Base-by-base conservation (phyloP, 2,329 filamentous ascomycete species). In the Rugonectria rugulosa region DNA sequence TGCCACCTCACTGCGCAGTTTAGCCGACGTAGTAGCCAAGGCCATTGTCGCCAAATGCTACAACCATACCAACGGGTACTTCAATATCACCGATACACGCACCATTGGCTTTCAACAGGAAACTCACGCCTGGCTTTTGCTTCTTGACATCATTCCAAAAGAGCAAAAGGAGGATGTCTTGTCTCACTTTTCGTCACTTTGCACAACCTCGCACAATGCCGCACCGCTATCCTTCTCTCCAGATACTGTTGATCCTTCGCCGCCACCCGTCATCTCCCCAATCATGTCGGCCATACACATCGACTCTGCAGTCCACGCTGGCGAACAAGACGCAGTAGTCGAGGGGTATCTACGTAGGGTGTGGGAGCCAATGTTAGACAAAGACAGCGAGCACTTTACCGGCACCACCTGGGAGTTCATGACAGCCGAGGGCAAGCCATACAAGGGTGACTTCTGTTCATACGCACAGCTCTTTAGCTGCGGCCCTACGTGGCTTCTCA, bases 271-370 rank as follows among this genome's bases (percentile, higher is more conserved):
- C 11, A 51, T 53, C 32, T 53, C 50, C 12, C 42, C 50, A 10
- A 42, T 42, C 26, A 53, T 53, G 42, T 34, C 50, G 6, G 36
- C 50, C 5, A 45, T 47, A 8, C 42, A 53, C 19, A 24, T 41
- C 14, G 26, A 45, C 27, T 31, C 34, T 6, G 42, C 36, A 2
- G 50, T 41, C 1, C 5, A 46, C 10, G 42, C 51, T 20, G 20
- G 29, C 1, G 37, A 47, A 5, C 21, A 43, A 12, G 43, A 53
- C 27, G 12, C 26, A 3, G 27, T 10, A 5, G 24, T 41, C 3
- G 47, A 43, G 12, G 9, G 37, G 7, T 21, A 51, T 7, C 47
- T 51, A n/a, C 40, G 47, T 9, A 27, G 29, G 4, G 47, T 51
- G 14, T 51, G 37, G 47, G 40, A 37, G 21, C 24, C 48, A 1